Evolutionary conservation across 1,139 yeast genomes (phyloP).

Genomic region (Yamadazyma sp.): DNA sequence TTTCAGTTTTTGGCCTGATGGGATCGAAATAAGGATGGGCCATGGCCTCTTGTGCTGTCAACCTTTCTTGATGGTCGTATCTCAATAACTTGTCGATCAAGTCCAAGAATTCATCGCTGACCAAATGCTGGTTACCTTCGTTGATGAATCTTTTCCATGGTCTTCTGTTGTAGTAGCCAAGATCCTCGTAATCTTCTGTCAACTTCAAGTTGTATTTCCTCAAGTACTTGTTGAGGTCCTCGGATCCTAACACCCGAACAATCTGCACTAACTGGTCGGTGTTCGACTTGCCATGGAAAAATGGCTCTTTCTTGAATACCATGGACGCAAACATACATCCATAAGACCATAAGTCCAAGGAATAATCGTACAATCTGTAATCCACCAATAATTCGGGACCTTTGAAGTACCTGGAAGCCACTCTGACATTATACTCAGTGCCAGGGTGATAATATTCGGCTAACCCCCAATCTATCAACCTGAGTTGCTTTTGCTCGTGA

Average conservation of each 20-base stretch:
- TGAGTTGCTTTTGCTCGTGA: slow-evolving; percentile 66
- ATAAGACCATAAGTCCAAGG: slow-evolving; percentile 93
- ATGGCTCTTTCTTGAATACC: slow-evolving; percentile 94
- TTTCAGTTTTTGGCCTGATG: slow-evolving; percentile 16
- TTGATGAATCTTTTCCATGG: slow-evolving; percentile 66
- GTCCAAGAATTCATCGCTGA: slow-evolving; percentile 63
- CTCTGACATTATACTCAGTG: slow-evolving; percentile 93
- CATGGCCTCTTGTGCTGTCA: slow-evolving; percentile 81
- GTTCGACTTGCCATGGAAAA: slow-evolving; percentile 95
- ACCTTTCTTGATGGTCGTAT: slow-evolving; percentile 72
- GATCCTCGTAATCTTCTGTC: slow-evolving; percentile 79
- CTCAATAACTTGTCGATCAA: slow-evolving; percentile 64
- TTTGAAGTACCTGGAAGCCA: slow-evolving; percentile 96
- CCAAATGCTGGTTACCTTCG: slow-evolving; percentile 51
- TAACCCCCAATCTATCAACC: slow-evolving; percentile 97
- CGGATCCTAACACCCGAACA: slow-evolving; percentile 90
- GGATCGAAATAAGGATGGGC: slow-evolving; percentile 68
- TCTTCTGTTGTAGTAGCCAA: slow-evolving; percentile 73
- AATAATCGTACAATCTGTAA: slow-evolving; percentile 89
- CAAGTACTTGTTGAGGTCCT: slow-evolving; percentile 71
- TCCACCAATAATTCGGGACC: slow-evolving; percentile 98
- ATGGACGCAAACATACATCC: slow-evolving; percentile 99
- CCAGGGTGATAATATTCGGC: slow-evolving; percentile 98
- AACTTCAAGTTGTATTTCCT: slow-evolving; percentile 74
- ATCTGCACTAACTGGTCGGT: slow-evolving; percentile 95